Evolutionary conservation across 1,284 basidiomycete genomes (phyloP).

Genomic region (Fomes fomentarius): DNA sequence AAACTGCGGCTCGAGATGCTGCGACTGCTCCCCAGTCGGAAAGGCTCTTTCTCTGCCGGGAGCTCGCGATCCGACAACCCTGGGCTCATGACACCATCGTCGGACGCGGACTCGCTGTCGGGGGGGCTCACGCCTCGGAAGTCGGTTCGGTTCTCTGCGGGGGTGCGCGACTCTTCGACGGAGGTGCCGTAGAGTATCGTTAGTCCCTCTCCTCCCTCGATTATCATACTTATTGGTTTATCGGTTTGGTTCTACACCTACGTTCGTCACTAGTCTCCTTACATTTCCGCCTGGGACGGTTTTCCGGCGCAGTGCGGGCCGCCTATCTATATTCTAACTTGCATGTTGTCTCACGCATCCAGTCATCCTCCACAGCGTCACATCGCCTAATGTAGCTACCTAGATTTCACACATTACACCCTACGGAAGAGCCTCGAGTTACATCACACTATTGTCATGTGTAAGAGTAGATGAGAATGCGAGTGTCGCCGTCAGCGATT

Average conservation of each 20-base stretch:
- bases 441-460: not conserved
- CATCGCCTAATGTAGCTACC: not conserved
- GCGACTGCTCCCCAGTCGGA: slow-evolving; percentile 43
- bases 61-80: slow-evolving; percentile 20
- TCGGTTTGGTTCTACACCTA: too few relatives aligned
- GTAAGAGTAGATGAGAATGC: slow-evolving; percentile 7
- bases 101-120: slow-evolving; percentile 30
- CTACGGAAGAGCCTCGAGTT: not conserved
- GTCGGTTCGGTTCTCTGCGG: slow-evolving; percentile 54
- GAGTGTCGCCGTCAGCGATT: too few relatives aligned
- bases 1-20: slow-evolving; percentile 48
- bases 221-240: too few relatives aligned
- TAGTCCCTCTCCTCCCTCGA: too few relatives aligned
- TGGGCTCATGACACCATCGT: slow-evolving; percentile 17
- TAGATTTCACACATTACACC: not conserved
- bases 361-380: not conserved
- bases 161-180: slow-evolving; percentile 7
- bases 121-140: slow-evolving; percentile 40
- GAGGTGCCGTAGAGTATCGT: slow-evolving; percentile 3
- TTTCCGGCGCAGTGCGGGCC: too few relatives aligned
- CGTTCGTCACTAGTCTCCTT: too few relatives aligned
- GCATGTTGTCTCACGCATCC: not conserved
- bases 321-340: slow-evolving; percentile 1
- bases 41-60: slow-evolving; percentile 20
- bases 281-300: not conserved